These are phyloP conservation scores for Plasmodium coatneyi DNA, from an alignment of 169 alveolate species.

Conservation along the genomic window DNA sequence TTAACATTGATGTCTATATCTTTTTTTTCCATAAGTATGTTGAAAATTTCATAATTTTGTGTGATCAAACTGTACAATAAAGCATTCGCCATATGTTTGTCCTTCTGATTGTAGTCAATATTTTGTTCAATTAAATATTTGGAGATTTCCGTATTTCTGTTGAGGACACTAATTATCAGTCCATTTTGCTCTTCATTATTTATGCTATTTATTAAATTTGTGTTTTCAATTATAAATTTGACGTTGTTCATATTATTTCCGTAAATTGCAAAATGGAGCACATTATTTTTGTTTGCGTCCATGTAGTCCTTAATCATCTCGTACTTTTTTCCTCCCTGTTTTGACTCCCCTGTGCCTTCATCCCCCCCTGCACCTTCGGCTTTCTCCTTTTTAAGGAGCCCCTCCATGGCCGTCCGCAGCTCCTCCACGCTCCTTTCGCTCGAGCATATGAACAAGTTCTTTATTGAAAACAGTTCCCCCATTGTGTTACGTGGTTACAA, in stretches of 20 bases:
- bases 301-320: constrained; percentile 51
- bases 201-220: constrained; percentile 42
- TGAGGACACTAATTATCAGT: constrained; percentile 38
- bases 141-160: constrained; percentile 39
- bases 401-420: constrained; percentile 34
- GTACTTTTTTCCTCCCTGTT: background rate
- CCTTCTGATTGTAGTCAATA: constrained; percentile 56
- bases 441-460: constrained; percentile 51
- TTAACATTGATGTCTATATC: constrained; percentile 58
- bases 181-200: constrained; percentile 52
- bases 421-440: constrained; percentile 66
- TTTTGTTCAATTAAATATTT: constrained; percentile 41
- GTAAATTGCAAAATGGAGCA: constrained; percentile 65
- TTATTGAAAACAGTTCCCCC: constrained; percentile 53
- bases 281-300: constrained; percentile 65
- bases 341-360: background rate
- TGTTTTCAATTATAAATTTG: constrained; percentile 49
- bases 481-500: background rate
- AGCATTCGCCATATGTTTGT: constrained; percentile 36
- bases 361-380: background rate
- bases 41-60: constrained; percentile 43
- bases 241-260: constrained; percentile 60
- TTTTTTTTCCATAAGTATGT: constrained; percentile 43
- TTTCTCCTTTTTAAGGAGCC: constrained; percentile 8
- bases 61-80: constrained; percentile 50